Conservation (phyloP, 768 basidiomycete genomes). For the Dioszegia aurantiaca region DNA sequence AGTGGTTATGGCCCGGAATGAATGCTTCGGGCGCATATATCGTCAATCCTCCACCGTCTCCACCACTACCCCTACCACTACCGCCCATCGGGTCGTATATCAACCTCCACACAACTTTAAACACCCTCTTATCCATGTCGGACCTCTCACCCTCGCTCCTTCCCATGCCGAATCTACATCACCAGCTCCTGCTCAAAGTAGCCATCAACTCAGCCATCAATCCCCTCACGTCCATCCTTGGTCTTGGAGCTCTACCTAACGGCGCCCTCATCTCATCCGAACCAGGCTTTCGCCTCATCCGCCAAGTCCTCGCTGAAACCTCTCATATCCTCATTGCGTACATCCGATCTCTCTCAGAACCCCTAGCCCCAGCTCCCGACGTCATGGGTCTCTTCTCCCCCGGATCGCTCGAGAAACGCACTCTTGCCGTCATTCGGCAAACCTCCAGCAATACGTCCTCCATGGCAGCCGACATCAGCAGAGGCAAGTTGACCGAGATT, state of each 20-base stretch:
- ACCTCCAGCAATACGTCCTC: constrained; percentile 73
- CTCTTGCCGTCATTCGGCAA: constrained; percentile 56
- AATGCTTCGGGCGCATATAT: constrained; percentile 18
- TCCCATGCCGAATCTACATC: constrained; percentile 65
- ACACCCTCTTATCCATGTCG: constrained; percentile 60
- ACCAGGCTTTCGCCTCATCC: constrained; percentile 57
- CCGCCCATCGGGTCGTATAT: constrained; percentile 53
- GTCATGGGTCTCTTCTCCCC: constrained; percentile 44
- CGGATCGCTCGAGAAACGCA: constrained; percentile 59
- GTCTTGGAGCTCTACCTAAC: constrained; percentile 62
- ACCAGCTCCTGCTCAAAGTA: constrained; percentile 72
- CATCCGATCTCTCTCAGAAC: constrained; percentile 41
- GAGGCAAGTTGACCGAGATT: constrained; percentile 68
- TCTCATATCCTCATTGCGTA: constrained; percentile 59
- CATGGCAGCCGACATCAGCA: constrained; percentile 70
- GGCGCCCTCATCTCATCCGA: constrained; percentile 63
- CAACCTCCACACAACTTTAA: constrained; percentile 67
- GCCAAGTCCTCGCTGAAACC: constrained; percentile 69
- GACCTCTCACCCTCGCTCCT: constrained; percentile 65
- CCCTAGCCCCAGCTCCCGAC: constrained; percentile 27
- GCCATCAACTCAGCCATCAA: constrained; percentile 80
- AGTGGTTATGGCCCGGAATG: constrained; percentile 28
- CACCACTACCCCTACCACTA: constrained; percentile 54
- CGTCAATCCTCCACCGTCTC: constrained; percentile 32
- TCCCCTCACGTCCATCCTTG: constrained; percentile 76